These are phyloP conservation scores for Moesziomyces antarcticus DNA, from an alignment of 1,284 basidiomycete species.

Conservation along the genomic window DNA sequence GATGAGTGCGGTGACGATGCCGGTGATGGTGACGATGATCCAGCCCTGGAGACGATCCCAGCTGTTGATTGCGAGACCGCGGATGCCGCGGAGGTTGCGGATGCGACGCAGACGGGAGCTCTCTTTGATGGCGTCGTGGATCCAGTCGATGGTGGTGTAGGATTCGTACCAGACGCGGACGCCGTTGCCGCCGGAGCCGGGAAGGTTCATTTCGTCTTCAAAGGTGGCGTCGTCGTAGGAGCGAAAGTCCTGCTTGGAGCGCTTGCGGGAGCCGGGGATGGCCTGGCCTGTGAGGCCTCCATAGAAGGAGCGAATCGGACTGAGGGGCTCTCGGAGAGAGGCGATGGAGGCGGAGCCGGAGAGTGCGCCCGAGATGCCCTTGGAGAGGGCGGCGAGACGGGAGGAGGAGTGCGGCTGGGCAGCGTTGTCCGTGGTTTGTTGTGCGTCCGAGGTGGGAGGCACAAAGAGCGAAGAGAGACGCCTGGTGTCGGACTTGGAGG, in stretches of 20 bases:
- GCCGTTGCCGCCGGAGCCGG: conserved; percentile 48
- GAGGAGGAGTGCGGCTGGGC: conserved; percentile 10
- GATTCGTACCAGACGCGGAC: conserved; percentile 61
- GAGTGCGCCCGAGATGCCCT: conserved; percentile 11
- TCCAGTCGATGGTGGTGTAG: conserved; percentile 68
- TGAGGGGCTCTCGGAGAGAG: conserved; percentile 33
- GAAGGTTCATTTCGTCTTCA: conserved; percentile 42
- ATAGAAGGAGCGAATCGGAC: conserved; percentile 42
- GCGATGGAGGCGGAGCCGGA: conserved; percentile 21
- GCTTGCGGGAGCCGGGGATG: conserved; percentile 14
- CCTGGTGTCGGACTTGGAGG: conserved; percentile 29
- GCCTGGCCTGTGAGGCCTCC: conserved; percentile 17
- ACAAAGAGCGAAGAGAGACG: conserved; percentile 43
- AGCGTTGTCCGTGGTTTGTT: background rate
- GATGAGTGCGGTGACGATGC: conserved; percentile 68
- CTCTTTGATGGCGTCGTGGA: conserved; percentile 69
- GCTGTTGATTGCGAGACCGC: conserved; percentile 77
- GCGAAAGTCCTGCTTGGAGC: conserved; percentile 17
- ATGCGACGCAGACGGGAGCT: conserved; percentile 66
- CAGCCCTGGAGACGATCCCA: conserved; percentile 84
- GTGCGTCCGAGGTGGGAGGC: conserved; percentile 8
- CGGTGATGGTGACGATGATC: conserved; percentile 83
- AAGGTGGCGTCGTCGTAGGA: conserved; percentile 51
- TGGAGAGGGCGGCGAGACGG: conserved; percentile 22
- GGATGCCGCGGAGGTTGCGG: conserved; percentile 68